phyloP scores from a whole-genome alignment of 2,329 filamentous ascomycete species.

The Apiospora aurea region DNA sequence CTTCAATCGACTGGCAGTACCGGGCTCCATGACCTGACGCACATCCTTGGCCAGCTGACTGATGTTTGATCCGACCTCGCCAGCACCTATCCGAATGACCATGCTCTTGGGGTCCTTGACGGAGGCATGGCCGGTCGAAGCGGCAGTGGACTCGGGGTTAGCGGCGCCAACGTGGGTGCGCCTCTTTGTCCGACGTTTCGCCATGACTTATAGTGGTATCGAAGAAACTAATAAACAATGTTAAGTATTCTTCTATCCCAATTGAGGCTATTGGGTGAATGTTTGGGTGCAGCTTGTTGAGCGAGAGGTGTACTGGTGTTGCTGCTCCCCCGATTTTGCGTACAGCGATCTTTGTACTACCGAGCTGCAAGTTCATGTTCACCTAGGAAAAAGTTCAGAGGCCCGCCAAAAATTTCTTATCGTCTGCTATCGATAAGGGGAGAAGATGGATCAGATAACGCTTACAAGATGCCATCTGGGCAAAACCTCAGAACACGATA shows the following conservation, averaged over 20 bases:
- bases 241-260: not conserved
- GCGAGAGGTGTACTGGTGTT: not conserved
- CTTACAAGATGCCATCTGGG: not conserved
- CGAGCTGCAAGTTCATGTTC: not conserved
- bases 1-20: constrained; percentile 87
- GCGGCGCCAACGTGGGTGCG: constrained; percentile 79
- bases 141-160: constrained; percentile 61
- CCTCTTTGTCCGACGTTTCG: constrained; percentile 83
- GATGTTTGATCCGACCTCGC: constrained; percentile 89
- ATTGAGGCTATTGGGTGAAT: not conserved
- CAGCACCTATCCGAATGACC: constrained; percentile 96
- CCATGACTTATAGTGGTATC: constrained; percentile 61
- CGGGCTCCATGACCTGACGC: constrained; percentile 92
- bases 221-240: not conserved
- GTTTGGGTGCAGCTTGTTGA: not conserved
- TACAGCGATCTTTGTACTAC: not conserved
- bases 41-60: constrained; percentile 93
- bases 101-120: constrained; percentile 87
- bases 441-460: not conserved
- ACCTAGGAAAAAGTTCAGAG: constrained; percentile 11
- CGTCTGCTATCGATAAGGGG: not conserved
- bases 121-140: constrained; percentile 65
- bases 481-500: not conserved
- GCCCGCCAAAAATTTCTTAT: constrained; percentile 18
- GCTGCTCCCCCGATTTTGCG: not conserved